These are phyloP conservation scores for Plasmodium gonderi DNA, from an alignment of 169 alveolate species.

Conservation along the genomic window DNA sequence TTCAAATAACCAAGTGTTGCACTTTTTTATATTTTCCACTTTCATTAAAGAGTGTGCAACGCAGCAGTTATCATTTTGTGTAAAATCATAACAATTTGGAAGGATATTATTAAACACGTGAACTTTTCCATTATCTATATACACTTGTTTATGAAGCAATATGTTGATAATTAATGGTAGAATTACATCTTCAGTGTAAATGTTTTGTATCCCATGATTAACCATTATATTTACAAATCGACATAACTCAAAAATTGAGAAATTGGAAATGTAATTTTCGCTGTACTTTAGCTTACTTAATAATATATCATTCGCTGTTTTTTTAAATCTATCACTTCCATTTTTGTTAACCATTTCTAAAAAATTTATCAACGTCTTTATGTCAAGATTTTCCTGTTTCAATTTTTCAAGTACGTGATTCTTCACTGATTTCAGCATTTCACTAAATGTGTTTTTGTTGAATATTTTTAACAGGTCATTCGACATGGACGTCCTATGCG, in stretches of 20 bases:
- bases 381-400: background rate
- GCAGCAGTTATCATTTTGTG: background rate
- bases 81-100: background rate
- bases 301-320: background rate
- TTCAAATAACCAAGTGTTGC: conserved; percentile 19
- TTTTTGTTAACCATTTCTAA: background rate
- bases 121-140: background rate
- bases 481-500: too few species aligned
- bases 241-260: conserved; percentile 39
- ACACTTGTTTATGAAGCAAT: conserved; percentile 5
- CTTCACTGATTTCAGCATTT: background rate
- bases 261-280: background rate
- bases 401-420: background rate
- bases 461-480: background rate
- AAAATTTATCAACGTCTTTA: background rate
- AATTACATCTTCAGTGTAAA: background rate
- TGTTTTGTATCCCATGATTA: background rate
- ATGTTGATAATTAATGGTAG: background rate
- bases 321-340: background rate
- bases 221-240: conserved; percentile 33
- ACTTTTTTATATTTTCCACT: background rate
- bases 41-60: background rate
- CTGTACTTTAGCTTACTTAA: background rate
- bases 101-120: background rate
- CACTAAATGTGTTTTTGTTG: background rate